A percentile compares a stretch with the other conserved stretches of the same genome.
Conservation (phyloP, 495 filamentous ascomycete genomes). For the Neurospora tetrasperma region DNA sequence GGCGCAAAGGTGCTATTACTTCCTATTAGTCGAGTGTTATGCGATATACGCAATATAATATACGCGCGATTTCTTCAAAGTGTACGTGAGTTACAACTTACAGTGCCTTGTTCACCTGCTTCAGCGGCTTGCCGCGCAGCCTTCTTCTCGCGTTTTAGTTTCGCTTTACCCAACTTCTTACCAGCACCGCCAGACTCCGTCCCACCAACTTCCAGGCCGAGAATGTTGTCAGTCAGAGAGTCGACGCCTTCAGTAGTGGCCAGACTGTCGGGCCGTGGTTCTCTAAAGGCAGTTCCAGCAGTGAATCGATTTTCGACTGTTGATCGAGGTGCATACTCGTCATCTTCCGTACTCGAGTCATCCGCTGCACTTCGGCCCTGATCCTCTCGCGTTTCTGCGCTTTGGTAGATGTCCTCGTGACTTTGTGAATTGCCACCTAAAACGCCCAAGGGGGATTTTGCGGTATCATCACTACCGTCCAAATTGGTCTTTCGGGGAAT, state of each 20-base stretch:
- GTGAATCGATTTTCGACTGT: conserved; percentile 29
- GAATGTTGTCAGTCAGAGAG: conserved; percentile 8
- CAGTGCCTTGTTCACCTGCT: conserved; percentile 24
- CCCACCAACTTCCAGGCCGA: conserved; percentile 7
- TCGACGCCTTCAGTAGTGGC: conserved; percentile 1
- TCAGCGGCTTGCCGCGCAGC: conserved; percentile 49
- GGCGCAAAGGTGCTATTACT: conserved; percentile 43
- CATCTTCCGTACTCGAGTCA: conserved; percentile 21
- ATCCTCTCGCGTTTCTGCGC: neutral
- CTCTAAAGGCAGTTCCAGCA: neutral
- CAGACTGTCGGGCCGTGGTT: neutral
- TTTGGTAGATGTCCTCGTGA: neutral
- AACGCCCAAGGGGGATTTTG: neutral
- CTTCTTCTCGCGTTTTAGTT: conserved; percentile 75
- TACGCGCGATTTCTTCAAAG: neutral
- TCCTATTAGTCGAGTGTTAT: neutral
- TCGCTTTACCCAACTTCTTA: conserved; percentile 73
- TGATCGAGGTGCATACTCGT: conserved; percentile 35
- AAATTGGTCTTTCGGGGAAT: neutral
- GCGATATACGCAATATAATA: neutral
- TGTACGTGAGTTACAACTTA: conserved; percentile 13
- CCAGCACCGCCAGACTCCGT: conserved; percentile 10
- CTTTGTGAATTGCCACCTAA: neutral
- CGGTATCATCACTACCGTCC: neutral
- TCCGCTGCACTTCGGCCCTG: neutral